These are phyloP conservation scores for Penicillium bovifimosum DNA, from an alignment of 495 filamentous ascomycete species.

Conservation along the genomic window DNA sequence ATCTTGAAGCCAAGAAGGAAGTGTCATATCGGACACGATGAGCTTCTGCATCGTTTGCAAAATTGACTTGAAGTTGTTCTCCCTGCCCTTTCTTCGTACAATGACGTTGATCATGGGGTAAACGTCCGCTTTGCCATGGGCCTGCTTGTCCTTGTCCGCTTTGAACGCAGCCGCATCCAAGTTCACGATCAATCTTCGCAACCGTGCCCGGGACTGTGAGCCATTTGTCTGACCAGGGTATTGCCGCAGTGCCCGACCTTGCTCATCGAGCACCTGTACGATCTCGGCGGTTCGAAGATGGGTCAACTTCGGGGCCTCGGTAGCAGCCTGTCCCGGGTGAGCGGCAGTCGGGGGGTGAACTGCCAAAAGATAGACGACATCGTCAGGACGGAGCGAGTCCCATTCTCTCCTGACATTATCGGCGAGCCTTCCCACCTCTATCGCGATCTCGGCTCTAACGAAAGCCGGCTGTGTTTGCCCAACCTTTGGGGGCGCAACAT, in stretches of 20 bases:
- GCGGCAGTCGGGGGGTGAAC: slow-evolving; percentile 49
- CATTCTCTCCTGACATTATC: slow-evolving; percentile 77
- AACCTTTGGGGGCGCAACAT: slow-evolving; percentile 78
- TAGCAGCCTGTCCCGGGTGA: slow-evolving; percentile 40
- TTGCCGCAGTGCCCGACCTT: slow-evolving; percentile 70
- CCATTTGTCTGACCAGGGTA: slow-evolving; percentile 48
- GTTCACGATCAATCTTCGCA: slow-evolving; percentile 69
- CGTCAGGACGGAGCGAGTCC: slow-evolving; percentile 83
- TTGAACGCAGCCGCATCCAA: slow-evolving; percentile 77
- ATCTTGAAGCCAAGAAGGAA: slow-evolving; percentile 91
- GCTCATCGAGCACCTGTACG: slow-evolving; percentile 82
- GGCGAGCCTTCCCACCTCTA: slow-evolving; percentile 75
- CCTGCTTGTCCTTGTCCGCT: slow-evolving; percentile 60
- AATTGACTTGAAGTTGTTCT: slow-evolving; percentile 97
- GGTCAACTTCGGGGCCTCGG: slow-evolving; percentile 56
- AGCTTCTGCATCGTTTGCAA: slow-evolving; percentile 86
- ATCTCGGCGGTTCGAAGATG: slow-evolving; percentile 79
- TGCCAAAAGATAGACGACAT: slow-evolving; percentile 82
- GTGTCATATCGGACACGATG: slow-evolving; percentile 75
- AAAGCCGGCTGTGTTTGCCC: slow-evolving; percentile 79
- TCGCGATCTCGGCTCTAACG: slow-evolving; percentile 80
- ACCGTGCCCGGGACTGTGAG: slow-evolving; percentile 46
- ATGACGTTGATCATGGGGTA: slow-evolving; percentile 86
- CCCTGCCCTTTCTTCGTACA: slow-evolving; percentile 74
- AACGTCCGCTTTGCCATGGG: slow-evolving; percentile 63